These are phyloP conservation scores for Ophiobolus disseminans DNA, from an alignment of 2,329 filamentous ascomycete genomes.

Conservation along the genomic window DNA sequence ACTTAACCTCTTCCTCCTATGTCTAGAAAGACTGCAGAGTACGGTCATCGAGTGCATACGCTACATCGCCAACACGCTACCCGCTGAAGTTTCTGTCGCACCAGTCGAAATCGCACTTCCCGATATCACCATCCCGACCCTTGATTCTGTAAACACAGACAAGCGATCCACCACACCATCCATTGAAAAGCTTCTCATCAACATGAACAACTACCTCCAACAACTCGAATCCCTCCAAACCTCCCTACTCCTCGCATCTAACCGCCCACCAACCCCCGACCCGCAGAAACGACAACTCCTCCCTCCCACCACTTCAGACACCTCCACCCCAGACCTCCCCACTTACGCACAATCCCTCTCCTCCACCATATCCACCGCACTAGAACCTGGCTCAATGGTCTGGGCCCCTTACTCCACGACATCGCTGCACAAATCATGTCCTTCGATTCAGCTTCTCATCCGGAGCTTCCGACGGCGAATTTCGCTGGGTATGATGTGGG, in stretches of 20 bases:
- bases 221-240: not conserved
- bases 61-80: not conserved
- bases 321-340: not conserved
- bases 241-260: not conserved
- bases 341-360: not conserved
- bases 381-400: no score
- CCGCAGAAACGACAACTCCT: not conserved
- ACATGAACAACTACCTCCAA: no score
- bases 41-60: slow-evolving; percentile 10
- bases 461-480: no score
- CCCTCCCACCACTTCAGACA: not conserved
- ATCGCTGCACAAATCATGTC: no score
- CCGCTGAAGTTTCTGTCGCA: not conserved
- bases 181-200: no score
- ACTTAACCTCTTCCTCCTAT: slow-evolving; percentile 1
- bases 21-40: not conserved
- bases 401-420: no score
- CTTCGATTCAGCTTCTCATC: no score
- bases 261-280: no score
- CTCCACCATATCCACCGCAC: not conserved
- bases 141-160: not conserved
- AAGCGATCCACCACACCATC: no score
- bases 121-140: not conserved
- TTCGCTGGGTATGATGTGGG: no score
- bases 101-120: not conserved